phyloP scores from a whole-genome alignment of 2,329 filamentous ascomycete species.

The Coniella vitis region DNA sequence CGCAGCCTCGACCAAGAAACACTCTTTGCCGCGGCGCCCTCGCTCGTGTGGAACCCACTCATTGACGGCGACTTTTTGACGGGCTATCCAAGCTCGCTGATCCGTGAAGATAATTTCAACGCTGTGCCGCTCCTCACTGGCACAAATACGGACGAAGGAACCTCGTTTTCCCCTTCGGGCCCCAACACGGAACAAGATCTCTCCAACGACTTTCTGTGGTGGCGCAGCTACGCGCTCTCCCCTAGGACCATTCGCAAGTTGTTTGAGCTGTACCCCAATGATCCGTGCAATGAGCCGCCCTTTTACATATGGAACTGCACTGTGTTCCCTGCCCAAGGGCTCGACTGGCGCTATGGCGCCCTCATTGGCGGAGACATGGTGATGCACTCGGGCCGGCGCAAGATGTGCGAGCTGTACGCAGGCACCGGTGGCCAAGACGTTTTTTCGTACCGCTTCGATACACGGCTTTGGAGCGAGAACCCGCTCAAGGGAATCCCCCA shows the following conservation, averaged over 20 bases:
- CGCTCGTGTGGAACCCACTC: conserved; percentile 34
- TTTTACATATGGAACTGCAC: conserved; percentile 32
- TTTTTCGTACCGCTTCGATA: conserved; percentile 45
- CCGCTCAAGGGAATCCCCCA: conserved; percentile 37
- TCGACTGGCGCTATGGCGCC: conserved; percentile 37
- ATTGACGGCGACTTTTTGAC: conserved; percentile 42
- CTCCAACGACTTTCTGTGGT: conserved; percentile 33
- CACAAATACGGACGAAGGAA: conserved; percentile 43
- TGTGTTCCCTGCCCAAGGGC: conserved; percentile 25
- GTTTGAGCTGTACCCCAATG: conserved; percentile 40
- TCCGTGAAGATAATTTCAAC: conserved; percentile 34
- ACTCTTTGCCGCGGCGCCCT: conserved; percentile 29
- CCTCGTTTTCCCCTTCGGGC: conserved; percentile 33
- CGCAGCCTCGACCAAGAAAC: conserved; percentile 25
- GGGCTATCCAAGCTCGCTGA: conserved; percentile 39
- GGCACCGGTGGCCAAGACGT: conserved; percentile 26
- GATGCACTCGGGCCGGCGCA: conserved; percentile 40
- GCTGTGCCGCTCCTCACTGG: conserved; percentile 39
- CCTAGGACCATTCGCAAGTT: conserved; percentile 36
- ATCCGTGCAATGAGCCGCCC: conserved; percentile 39
- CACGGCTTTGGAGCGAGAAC: conserved; percentile 34
- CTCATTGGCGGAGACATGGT: conserved; percentile 41
- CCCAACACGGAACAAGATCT: conserved; percentile 35
- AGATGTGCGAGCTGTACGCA: conserved; percentile 36
- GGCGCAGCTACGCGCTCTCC: conserved; percentile 39